phyloP scores from a whole-genome alignment of 768 basidiomycete species.

The Hypholoma sublateritium region DNA sequence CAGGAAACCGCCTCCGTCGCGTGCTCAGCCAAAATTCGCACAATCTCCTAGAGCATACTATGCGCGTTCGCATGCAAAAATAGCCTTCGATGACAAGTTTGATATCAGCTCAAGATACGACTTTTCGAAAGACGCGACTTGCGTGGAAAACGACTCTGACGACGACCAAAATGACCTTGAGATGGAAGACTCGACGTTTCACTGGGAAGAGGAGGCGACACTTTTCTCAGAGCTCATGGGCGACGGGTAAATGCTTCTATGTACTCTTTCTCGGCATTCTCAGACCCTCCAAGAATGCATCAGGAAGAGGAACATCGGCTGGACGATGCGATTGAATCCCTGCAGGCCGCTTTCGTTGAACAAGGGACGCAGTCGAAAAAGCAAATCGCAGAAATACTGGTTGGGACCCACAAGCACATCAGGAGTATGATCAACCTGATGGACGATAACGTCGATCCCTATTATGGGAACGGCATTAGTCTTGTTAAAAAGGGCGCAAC shows the following conservation, averaged over 20 bases:
- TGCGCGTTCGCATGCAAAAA: slow-evolving; percentile 2
- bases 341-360: slow-evolving; percentile 40
- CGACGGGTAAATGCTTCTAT: slow-evolving; percentile 31
- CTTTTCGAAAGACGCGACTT: slow-evolving; percentile 7
- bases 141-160: slow-evolving; percentile 12
- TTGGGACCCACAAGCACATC: slow-evolving; percentile 50
- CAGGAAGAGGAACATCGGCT: slow-evolving; percentile 30
- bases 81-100: slow-evolving; percentile 5
- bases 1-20: slow-evolving; percentile 10
- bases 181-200: slow-evolving; percentile 34
- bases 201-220: slow-evolving; percentile 54
- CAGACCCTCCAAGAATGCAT: slow-evolving; percentile 20
- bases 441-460: slow-evolving; percentile 36
- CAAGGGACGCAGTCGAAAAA: slow-evolving; percentile 37
- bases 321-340: slow-evolving; percentile 35
- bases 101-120: slow-evolving; percentile 2
- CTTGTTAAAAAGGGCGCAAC: slow-evolving; percentile 57
- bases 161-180: slow-evolving; percentile 23
- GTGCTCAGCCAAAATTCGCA: slow-evolving; percentile 6
- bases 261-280: slow-evolving; percentile 13
- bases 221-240: slow-evolving; percentile 50
- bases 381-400: slow-evolving; percentile 42
- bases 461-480: slow-evolving; percentile 43
- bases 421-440: slow-evolving; percentile 37
- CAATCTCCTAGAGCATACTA: slow-evolving; percentile 4